A percentile compares a stretch with the other conserved stretches of the same genome.
Conservation (phyloP, 2,329 filamentous ascomycete species). For the Coleophoma eucalyptorum region DNA sequence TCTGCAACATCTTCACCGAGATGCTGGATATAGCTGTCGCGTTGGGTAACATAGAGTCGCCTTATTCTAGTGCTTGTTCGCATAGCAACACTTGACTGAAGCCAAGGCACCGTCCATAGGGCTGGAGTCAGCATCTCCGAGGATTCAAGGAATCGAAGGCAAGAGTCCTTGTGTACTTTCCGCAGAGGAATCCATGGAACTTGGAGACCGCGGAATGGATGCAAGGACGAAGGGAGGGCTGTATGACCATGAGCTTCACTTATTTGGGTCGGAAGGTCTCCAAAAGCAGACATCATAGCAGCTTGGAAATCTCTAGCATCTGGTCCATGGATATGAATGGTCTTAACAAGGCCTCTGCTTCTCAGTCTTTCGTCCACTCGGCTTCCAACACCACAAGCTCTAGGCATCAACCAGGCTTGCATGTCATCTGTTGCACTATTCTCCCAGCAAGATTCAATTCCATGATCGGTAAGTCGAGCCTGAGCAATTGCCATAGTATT, state of each 20-base stretch:
- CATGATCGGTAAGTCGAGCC: conserved; percentile 17
- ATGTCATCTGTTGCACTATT: conserved; percentile 13
- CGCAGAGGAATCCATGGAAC: conserved; percentile 72
- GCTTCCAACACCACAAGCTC: conserved; percentile 61
- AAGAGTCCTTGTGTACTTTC: conserved; percentile 71
- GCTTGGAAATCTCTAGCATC: conserved; percentile 66
- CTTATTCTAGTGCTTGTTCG: conserved; percentile 53
- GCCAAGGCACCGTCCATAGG: conserved; percentile 67
- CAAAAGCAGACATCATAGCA: conserved; percentile 61
- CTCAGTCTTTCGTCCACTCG: conserved; percentile 66
- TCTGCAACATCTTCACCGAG: conserved; percentile 32
- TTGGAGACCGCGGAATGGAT: conserved; percentile 46
- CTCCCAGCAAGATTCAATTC: conserved; percentile 22
- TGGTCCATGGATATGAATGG: conserved; percentile 54
- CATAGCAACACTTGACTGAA: conserved; percentile 71
- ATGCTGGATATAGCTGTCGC: conserved; percentile 70
- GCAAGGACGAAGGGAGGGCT: conserved; percentile 10
- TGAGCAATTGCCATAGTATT: conserved; percentile 21
- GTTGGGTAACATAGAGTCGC: conserved; percentile 72
- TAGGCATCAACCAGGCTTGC: conserved; percentile 48
- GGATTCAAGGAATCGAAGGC: conserved; percentile 65
- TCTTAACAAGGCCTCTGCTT: conserved; percentile 69
- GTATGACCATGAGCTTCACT: conserved; percentile 16
- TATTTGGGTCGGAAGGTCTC: conserved; percentile 42
- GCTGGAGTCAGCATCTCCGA: conserved; percentile 71